These are phyloP conservation scores for Striga hermonthica DNA, from an alignment of 305 asterid species.

Conservation along the genomic window DNA sequence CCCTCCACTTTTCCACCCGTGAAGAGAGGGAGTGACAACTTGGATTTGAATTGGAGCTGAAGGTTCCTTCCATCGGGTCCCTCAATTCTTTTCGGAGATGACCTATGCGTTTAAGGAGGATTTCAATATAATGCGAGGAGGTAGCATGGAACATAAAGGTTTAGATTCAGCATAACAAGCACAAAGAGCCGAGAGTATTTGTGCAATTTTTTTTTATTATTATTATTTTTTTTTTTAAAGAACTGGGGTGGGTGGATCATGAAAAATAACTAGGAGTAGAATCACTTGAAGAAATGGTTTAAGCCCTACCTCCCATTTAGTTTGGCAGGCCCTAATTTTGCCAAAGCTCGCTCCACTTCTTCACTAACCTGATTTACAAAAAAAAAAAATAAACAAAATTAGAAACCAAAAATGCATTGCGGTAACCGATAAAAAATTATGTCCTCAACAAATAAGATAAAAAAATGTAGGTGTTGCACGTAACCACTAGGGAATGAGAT, in stretches of 20 bases:
- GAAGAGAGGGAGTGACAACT: constrained; percentile 85
- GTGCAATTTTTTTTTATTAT: too few relatives aligned
- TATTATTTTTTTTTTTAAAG: too few relatives aligned
- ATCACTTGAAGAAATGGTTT: constrained; percentile 13
- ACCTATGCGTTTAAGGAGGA: constrained; percentile 46
- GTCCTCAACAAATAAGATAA: constrained; percentile 7
- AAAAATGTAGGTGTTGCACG: background rate
- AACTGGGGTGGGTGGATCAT: too few relatives aligned
- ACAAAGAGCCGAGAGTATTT: background rate
- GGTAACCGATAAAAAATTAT: background rate
- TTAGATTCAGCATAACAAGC: background rate
- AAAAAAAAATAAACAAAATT: constrained; percentile 26
- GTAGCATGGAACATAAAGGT: constrained; percentile 26
- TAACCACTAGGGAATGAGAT: background rate
- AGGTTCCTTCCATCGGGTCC: constrained; percentile 80
- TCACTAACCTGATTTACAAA: constrained; percentile 74
- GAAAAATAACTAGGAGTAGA: constrained; percentile 17
- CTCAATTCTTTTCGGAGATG: constrained; percentile 87
- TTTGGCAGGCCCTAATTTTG: constrained; percentile 74
- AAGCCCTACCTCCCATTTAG: constrained; percentile 62
- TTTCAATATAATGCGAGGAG: constrained; percentile 15
- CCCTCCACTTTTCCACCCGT: constrained; percentile 97
- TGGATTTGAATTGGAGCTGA: constrained; percentile 87
- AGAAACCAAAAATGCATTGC: constrained; percentile 13
- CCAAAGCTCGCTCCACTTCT: constrained; percentile 97